phyloP scores from a whole-genome alignment of 495 filamentous ascomycete species.

The Darksidea phi region DNA sequence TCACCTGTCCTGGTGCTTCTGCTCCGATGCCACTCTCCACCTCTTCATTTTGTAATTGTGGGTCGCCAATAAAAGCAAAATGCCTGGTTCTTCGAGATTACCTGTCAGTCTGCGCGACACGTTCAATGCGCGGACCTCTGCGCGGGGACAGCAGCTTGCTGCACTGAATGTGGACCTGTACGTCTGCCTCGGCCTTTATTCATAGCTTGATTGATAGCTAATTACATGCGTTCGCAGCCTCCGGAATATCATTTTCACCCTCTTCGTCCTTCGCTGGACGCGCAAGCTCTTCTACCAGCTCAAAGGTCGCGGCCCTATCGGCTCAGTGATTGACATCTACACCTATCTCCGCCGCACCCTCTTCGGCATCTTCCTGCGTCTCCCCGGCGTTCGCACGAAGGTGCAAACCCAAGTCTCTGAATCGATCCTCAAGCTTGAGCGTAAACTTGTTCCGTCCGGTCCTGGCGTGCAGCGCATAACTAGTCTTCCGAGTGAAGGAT shows the following conservation, averaged over 20 bases:
- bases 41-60: not conserved
- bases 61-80: conserved; percentile 1
- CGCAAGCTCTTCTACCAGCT: conserved; percentile 78
- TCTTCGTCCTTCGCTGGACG: conserved; percentile 84
- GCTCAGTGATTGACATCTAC: conserved; percentile 72
- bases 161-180: conserved; percentile 79
- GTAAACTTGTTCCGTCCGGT: conserved; percentile 73
- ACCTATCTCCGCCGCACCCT: conserved; percentile 63
- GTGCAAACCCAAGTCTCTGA: conserved; percentile 80
- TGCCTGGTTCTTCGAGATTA: conserved; percentile 61
- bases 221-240: conserved; percentile 51
- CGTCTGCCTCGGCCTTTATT: conserved; percentile 41
- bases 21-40: not conserved
- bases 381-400: conserved; percentile 77
- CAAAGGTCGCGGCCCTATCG: conserved; percentile 82
- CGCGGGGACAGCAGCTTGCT: conserved; percentile 43
- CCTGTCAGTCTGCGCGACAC: conserved; percentile 64
- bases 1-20: no score
- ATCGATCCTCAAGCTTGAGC: conserved; percentile 70
- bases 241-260: conserved; percentile 83
- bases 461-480: conserved; percentile 71
- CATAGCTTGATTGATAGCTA: not conserved
- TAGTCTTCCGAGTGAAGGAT: conserved; percentile 79
- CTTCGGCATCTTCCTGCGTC: conserved; percentile 82
- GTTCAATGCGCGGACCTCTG: conserved; percentile 56